A percentile compares a stretch with the other conserved stretches of the same genome.
Conservation (phyloP, 2,329 filamentous ascomycete species). For the Sarocladiaceae sp. region DNA sequence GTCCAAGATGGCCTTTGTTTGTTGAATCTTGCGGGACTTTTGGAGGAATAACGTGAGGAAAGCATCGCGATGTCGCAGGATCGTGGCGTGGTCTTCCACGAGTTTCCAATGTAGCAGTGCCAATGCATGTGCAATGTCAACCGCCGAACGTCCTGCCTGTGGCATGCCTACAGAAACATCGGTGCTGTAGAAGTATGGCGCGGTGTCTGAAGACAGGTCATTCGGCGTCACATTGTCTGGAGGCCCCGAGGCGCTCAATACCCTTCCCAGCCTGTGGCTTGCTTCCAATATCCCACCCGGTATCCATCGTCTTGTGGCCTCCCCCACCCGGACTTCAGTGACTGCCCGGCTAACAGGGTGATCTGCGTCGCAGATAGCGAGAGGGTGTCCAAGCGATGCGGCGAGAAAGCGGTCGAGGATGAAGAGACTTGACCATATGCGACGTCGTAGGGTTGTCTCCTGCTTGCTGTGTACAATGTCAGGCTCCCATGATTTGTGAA, state of each 20-base stretch:
- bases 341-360: slow-evolving; percentile 2
- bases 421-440: slow-evolving; percentile 6
- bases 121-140: background rate
- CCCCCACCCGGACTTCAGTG: too few relatives aligned
- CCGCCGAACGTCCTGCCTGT: too few relatives aligned
- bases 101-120: slow-evolving; percentile 1
- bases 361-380: background rate
- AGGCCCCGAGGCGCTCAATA: too few relatives aligned
- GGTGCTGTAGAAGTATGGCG: too few relatives aligned
- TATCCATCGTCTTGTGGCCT: too few relatives aligned
- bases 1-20: background rate
- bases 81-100: slow-evolving; percentile 4
- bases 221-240: too few relatives aligned
- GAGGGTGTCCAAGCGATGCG: background rate
- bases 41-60: background rate
- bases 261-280: too few relatives aligned
- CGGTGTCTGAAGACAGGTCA: too few relatives aligned
- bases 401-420: slow-evolving; percentile 3
- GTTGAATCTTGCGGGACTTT: background rate
- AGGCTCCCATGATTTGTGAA: slow-evolving; percentile 1
- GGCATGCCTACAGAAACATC: too few relatives aligned
- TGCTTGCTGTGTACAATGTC: background rate
- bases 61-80: background rate
- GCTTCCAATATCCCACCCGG: too few relatives aligned
- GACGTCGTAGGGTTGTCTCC: background rate